These are phyloP conservation scores for Strobilomyces dryophilus DNA, from an alignment of 768 basidiomycete species.

Conservation along the genomic window DNA sequence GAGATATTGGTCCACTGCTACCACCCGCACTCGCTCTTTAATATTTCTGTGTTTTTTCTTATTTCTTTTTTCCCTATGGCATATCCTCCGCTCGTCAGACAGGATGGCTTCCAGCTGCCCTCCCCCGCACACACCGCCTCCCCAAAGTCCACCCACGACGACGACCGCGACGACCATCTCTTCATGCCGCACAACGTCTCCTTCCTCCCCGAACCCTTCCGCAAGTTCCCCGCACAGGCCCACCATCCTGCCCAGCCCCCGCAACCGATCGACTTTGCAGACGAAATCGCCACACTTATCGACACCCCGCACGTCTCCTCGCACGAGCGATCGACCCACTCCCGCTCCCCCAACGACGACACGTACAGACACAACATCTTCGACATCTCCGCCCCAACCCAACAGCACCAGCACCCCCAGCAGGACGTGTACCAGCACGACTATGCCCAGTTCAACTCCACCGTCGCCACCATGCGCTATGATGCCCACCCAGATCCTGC, in stretches of 20 bases:
- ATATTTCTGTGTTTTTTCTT: background rate
- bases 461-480: conserved; percentile 48
- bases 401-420: conserved; percentile 32
- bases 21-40: background rate
- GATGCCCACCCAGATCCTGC: conserved; percentile 39
- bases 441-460: conserved; percentile 44
- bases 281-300: conserved; percentile 66
- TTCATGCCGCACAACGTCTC: conserved; percentile 43
- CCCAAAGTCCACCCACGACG: conserved; percentile 27
- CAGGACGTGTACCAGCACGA: conserved; percentile 29
- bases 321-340: conserved; percentile 43
- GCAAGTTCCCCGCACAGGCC: conserved; percentile 41
- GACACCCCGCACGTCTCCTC: conserved; percentile 31
- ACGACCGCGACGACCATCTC: conserved; percentile 30
- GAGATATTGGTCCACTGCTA: conserved; percentile 10
- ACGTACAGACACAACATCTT: conserved; percentile 56
- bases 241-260: conserved; percentile 12
- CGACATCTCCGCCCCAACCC: conserved; percentile 51
- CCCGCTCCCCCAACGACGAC: conserved; percentile 37
- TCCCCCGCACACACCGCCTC: conserved; percentile 36
- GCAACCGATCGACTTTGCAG: conserved; percentile 51
- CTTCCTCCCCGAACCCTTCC: conserved; percentile 52
- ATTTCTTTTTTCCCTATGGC: conserved; percentile 15
- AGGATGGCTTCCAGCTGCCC: conserved; percentile 71
- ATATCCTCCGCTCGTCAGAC: conserved; percentile 42